phyloP scores from a whole-genome alignment of 192 early-diverging fungal species.

The Rhizophlyctis rosea region DNA sequence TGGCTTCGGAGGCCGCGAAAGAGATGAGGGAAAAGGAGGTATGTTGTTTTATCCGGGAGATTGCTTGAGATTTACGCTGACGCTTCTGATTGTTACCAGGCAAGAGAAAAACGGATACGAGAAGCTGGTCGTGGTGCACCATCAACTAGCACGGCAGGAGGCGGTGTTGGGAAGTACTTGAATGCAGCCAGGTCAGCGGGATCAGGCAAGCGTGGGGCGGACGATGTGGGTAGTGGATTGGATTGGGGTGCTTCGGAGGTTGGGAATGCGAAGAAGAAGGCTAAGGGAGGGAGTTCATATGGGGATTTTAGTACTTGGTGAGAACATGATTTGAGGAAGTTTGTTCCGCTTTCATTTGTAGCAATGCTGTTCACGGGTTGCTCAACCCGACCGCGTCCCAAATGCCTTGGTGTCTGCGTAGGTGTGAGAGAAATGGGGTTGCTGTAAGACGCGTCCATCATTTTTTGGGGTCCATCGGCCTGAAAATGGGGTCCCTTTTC shows the following conservation, averaged over 20 bases:
- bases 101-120: conserved; percentile 13
- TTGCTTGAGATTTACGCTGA: conserved; percentile 18
- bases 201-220: conserved; percentile 14
- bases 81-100: conserved; percentile 5
- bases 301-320: conserved; percentile 40
- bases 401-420: too few relatives aligned
- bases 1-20: conserved; percentile 46
- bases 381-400: too few relatives aligned
- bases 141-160: conserved; percentile 19
- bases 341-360: too few relatives aligned
- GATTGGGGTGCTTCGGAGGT: not conserved
- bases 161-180: conserved; percentile 67
- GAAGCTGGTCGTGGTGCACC: conserved; percentile 5
- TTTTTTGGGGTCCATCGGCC: too few relatives aligned
- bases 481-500: too few relatives aligned
- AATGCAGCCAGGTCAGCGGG: conserved; percentile 11
- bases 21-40: conserved; percentile 61
- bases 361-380: too few relatives aligned
- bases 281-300: conserved; percentile 19
- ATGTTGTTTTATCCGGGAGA: conserved; percentile 67
- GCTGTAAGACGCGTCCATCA: too few relatives aligned
- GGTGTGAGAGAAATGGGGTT: too few relatives aligned
- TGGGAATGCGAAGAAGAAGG: conserved; percentile 10
- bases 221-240: conserved; percentile 6
- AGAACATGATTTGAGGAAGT: too few relatives aligned